Base-by-base conservation (phyloP, 768 basidiomycete species). In the Podaxis sp. region DNA sequence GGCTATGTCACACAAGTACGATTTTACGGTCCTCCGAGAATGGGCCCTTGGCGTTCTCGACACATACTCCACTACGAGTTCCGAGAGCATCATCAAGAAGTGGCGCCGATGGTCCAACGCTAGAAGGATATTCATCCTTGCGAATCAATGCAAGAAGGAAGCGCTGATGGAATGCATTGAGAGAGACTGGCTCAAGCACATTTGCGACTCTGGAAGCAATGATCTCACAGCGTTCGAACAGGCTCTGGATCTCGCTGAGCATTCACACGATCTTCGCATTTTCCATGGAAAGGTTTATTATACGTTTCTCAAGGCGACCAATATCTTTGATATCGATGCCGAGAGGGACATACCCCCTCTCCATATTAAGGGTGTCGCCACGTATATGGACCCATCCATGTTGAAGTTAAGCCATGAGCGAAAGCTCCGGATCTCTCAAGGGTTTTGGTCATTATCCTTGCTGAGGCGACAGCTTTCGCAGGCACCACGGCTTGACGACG, bases 301-400 rank as follows among this genome's bases (percentile, higher is more conserved):
- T 16, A 18, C 42, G 2, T 44, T 14, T 44, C 42, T 44, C n/a
- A 85, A 44, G 18, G 42, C 2, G 42, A 44, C n/a, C n/a, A 9
- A 5, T 18, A 44, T 44, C 18, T 44, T 44, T 5, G 4, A 21
- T 21, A 18, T 16, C 16, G 1, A 9, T 9, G 7, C 42, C 2
- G 6, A n/a, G 42, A 7, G 42, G 7, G 18, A 16, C 6, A 18
- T 18, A 18, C 2, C 3, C 14, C 5, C n/a, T 16, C 6, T 44
- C 1, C 18, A 44, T 44, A 44, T 44, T n/a, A 18, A 6, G n/a
- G n/a, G 5, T 16, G 4, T 18, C 16, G 2, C n/a, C 42, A 21
- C 42, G 7, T 44, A 44, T 44, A 18, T 9, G n/a, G 18, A 44
- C 42, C 42, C 32, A 32, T 32, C 28, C 7, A 1, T 32, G 32